Evolutionary conservation across 169 alveolate species (phyloP), one percentile per base, ranked within the genome.

Genomic region (Cryptosporidium meleagridis): DNA sequence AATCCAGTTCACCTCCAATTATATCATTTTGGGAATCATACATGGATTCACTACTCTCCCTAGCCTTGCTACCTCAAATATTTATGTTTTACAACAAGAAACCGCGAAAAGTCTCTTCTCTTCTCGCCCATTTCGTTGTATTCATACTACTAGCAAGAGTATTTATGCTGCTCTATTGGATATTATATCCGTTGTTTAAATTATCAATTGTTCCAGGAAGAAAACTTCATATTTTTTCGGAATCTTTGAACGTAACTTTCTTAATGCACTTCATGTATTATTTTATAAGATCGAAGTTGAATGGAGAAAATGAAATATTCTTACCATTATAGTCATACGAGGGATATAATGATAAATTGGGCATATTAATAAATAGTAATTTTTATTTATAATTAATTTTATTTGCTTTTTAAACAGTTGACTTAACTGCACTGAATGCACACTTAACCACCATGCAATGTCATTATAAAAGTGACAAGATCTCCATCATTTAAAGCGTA

Each of bases 361-460:
- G 14, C 3, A 45, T 26, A 39, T 1, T 1, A 69, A 39, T 39
- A 18, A 23, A 41, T 39, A 10, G 14, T 44, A 39, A 0, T 41
- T 39, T 39, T 26, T 21, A 69, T 45, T 7, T 23, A 69, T 21
- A 23, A 69, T 41, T 69, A 21, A 14, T 39, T 3, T 69, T 69
- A 39, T 23, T 10, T 41, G 5, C 33, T n/a, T 8, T 39, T 69
- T 21, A 69, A 65, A 48, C 14, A 12, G 21, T 48, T 16, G 0
- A 48, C 55, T 12, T 48, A 48, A 48, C 18, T 48, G 23, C 33
- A 26, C 16, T 55, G 7, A 69, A 45, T 59, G 41, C 35, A 37
- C 51, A 26, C 23, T 92, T 94, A 97, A 0, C 99, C 99, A 31
- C 99, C 99, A 89, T 97, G 99, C 61, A 97, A 92, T n/a, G 99